A percentile compares a stretch with the other conserved stretches of the same genome.
Conservation (phyloP, 352 stramenopile species). For the Globisporangium canariense region DNA sequence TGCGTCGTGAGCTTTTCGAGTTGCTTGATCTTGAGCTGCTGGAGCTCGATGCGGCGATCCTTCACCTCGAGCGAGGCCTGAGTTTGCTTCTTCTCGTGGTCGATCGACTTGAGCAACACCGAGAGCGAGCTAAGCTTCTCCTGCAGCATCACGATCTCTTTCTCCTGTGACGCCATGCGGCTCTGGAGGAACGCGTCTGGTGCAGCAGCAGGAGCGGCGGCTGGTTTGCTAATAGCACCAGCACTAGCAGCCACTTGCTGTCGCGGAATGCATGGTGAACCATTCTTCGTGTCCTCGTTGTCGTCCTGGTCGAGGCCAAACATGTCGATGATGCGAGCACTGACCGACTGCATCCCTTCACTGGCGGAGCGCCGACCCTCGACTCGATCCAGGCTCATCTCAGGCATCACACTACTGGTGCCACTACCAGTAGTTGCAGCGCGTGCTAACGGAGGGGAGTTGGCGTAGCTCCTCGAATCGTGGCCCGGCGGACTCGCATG, state of each 20-base stretch:
- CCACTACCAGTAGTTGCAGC: not conserved
- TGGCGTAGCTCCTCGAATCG: not conserved
- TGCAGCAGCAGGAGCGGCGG: not conserved
- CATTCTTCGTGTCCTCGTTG: not conserved
- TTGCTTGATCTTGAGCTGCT: conserved; percentile 60
- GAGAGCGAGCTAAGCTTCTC: conserved; percentile 67
- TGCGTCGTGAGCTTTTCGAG: conserved; percentile 58
- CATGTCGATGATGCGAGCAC: conserved; percentile 17
- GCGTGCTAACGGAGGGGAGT: conserved; percentile 5
- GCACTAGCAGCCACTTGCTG: conserved; percentile 1
- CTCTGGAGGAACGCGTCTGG: conserved; percentile 46
- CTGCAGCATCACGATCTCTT: conserved; percentile 66
- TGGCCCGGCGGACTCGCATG: not conserved
- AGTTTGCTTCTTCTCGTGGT: conserved; percentile 64
- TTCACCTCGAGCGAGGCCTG: conserved; percentile 63
- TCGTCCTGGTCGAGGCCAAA: conserved; percentile 17
- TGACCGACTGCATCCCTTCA: conserved; percentile 4
- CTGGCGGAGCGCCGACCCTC: conserved; percentile 5
- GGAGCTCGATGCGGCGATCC: conserved; percentile 67
- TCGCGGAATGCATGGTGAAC: not conserved
- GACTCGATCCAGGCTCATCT: no score
- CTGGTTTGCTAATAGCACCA: not conserved
- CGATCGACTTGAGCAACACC: conserved; percentile 54
- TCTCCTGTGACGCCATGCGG: conserved; percentile 57
- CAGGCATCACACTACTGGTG: not conserved